phyloP scores from a whole-genome alignment of 805 yeast species.

The Saccharomycopsis synnaedendra region DNA sequence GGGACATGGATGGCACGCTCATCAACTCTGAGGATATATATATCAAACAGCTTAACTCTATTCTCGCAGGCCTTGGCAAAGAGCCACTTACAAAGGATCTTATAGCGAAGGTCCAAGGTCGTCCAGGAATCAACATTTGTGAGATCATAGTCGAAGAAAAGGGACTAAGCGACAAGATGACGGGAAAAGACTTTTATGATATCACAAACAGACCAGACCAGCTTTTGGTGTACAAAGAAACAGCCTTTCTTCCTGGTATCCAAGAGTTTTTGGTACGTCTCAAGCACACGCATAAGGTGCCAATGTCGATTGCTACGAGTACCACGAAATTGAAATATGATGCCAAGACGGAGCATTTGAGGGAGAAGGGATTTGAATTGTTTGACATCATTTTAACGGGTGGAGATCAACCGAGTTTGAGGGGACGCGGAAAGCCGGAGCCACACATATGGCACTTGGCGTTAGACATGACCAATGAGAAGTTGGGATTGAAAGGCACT shows the following conservation, averaged over 20 bases:
- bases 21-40: slow-evolving; percentile 88
- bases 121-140: slow-evolving; percentile 77
- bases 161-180: slow-evolving; percentile 39
- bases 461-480: slow-evolving; percentile 51
- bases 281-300: slow-evolving; percentile 42
- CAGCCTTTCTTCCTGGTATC: slow-evolving; percentile 78
- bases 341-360: slow-evolving; percentile 63
- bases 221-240: slow-evolving; percentile 34
- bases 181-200: slow-evolving; percentile 51
- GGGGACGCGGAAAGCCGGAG: slow-evolving; percentile 83
- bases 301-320: slow-evolving; percentile 87
- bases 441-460: slow-evolving; percentile 92
- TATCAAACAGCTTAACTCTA: slow-evolving; percentile 28
- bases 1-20: slow-evolving; percentile 90
- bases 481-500: slow-evolving; percentile 20
- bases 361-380: slow-evolving; percentile 41
- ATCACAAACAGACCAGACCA: slow-evolving; percentile 24
- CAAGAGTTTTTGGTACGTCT: slow-evolving; percentile 43
- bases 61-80: not conserved
- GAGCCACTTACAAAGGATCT: slow-evolving; percentile 75
- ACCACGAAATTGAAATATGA: slow-evolving; percentile 50
- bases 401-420: slow-evolving; percentile 63
- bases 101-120: slow-evolving; percentile 77
- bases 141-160: slow-evolving; percentile 55
- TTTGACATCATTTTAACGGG: slow-evolving; percentile 72